These are phyloP conservation scores for Physcomitrellopsis africana DNA, from an alignment of 225 moss, liverwort and hornwort species.

Conservation along the genomic window DNA sequence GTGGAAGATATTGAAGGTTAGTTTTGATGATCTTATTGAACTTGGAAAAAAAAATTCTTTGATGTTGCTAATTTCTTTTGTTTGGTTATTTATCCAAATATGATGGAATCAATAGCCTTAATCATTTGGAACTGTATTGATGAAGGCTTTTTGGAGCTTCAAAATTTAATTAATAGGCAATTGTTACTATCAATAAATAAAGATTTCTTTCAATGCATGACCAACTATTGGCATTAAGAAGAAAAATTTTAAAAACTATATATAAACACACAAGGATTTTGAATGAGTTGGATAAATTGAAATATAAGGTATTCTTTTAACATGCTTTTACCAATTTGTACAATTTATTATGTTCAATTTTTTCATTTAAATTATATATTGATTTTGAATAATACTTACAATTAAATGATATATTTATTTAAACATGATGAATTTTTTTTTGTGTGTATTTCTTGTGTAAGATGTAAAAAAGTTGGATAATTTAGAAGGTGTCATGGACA, in stretches of 20 bases:
- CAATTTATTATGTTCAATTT: too few relatives aligned
- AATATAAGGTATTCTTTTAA: neutral
- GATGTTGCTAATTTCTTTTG: neutral
- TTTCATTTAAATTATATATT: too few relatives aligned
- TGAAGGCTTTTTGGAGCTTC: neutral
- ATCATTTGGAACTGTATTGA: neutral
- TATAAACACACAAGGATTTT: neutral
- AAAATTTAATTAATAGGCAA: neutral
- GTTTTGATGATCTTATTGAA: neutral
- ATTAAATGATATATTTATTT: too few relatives aligned
- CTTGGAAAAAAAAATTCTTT: too few relatives aligned
- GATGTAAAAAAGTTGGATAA: too few relatives aligned
- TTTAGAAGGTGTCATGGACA: too few relatives aligned
- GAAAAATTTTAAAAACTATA: neutral
- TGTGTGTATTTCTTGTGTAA: too few relatives aligned
- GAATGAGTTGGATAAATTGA: neutral
- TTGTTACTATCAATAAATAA: neutral
- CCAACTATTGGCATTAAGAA: neutral
- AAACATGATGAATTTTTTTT: too few relatives aligned
- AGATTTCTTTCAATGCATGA: neutral
- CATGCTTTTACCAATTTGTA: too few relatives aligned
- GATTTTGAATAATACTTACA: too few relatives aligned
- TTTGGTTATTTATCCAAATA: neutral
- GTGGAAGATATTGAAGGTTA: neutral
- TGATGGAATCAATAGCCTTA: neutral